Evolutionary conservation across 202 grass and related monocot species (phyloP).

Genomic region (Setaria italica): DNA sequence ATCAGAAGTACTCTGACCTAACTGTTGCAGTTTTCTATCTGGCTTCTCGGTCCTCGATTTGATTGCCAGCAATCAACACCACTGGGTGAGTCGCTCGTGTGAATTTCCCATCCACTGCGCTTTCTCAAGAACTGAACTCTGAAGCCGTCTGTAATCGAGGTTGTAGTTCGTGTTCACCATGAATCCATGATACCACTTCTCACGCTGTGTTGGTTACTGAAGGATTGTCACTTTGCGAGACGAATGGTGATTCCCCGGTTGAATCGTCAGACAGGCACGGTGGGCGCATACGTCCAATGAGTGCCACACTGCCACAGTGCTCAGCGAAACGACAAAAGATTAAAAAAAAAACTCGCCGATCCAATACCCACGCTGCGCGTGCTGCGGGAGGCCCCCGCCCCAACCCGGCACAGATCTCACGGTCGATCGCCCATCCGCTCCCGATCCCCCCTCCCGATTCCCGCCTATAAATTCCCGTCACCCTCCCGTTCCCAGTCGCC

Average conservation of each 20-base stretch:
- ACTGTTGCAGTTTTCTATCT: no score
- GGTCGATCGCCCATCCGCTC: slow-evolving; percentile 20
- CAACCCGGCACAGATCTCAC: slow-evolving; percentile 50
- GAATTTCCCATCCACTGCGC: no score
- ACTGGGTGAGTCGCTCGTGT: no score
- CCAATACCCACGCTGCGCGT: not conserved
- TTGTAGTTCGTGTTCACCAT: no score
- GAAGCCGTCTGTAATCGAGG: no score
- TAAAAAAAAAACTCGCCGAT: not conserved
- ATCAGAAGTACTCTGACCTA: no score
- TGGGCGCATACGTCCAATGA: not conserved
- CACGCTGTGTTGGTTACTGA: not conserved
- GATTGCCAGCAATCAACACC: no score
- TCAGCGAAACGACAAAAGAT: slow-evolving; percentile 35
- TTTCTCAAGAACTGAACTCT: no score
- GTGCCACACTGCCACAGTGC: not conserved
- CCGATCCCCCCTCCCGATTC: not conserved
- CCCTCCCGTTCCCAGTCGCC: slow-evolving; percentile 1
- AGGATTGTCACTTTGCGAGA: not conserved
- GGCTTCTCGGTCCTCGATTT: no score
- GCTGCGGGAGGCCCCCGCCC: not conserved
- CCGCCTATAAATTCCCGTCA: slow-evolving; percentile 49
- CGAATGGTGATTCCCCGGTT: not conserved
- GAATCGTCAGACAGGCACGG: not conserved
- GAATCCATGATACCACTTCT: no score